Evolutionary conservation across 495 filamentous ascomycete genomes (phyloP).

Genomic region (Penicillium paxilli): DNA sequence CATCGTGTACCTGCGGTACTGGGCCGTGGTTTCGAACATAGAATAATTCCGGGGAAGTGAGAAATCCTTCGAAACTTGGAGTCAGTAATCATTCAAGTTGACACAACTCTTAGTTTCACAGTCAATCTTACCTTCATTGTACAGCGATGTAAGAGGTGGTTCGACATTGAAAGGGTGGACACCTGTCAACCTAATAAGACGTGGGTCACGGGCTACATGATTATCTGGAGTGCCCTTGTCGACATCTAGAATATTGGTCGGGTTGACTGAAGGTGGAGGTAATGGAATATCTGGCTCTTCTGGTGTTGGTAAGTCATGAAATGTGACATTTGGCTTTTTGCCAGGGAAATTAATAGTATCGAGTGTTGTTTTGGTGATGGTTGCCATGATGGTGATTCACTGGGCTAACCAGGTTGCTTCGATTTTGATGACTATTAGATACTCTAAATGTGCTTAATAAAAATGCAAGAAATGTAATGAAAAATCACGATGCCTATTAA

Average conservation of each 20-base stretch:
- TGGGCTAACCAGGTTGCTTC: neutral
- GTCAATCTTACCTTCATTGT: constrained; percentile 61
- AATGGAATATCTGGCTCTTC: constrained; percentile 57
- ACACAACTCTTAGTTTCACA: neutral
- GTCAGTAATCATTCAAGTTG: neutral
- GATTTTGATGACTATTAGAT: neutral
- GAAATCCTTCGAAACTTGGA: constrained; percentile 54
- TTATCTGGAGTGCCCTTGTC: constrained; percentile 83
- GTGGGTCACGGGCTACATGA: constrained; percentile 83
- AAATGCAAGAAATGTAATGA: neutral
- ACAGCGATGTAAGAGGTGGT: constrained; percentile 77
- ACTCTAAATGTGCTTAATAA: no score
- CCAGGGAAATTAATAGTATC: constrained; percentile 11
- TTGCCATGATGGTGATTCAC: constrained; percentile 24
- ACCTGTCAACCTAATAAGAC: constrained; percentile 86
- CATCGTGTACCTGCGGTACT: constrained; percentile 75
- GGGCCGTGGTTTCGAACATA: constrained; percentile 96
- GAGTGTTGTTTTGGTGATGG: constrained; percentile 24
- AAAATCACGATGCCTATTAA: no score
- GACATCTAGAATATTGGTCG: constrained; percentile 64
- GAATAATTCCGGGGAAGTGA: constrained; percentile 89
- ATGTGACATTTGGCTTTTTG: constrained; percentile 28
- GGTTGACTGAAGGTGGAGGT: constrained; percentile 65
- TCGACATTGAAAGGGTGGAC: constrained; percentile 95
- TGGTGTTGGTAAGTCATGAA: constrained; percentile 28